Conservation (phyloP, 1,284 basidiomycete species). For the Cutaneotrichosporon sp. region DNA sequence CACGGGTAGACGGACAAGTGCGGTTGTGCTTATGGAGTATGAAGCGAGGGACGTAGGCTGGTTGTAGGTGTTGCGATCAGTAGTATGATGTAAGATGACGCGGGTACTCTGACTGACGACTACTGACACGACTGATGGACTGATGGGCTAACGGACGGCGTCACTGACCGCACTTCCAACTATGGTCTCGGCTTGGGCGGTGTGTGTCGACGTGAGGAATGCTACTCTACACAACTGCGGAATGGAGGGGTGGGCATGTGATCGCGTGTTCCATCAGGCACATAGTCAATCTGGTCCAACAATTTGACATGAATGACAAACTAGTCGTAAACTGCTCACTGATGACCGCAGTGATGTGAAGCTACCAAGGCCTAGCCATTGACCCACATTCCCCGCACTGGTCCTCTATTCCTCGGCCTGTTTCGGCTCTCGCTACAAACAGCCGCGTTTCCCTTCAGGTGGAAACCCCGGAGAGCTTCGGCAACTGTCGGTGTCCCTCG, state of each 20-base stretch:
- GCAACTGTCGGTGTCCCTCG: not conserved
- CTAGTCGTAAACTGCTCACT: too few species aligned
- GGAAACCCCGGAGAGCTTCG: not conserved
- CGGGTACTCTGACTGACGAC: too few species aligned
- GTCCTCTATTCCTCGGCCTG: not conserved
- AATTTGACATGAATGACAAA: not conserved
- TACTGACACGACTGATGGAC: too few species aligned
- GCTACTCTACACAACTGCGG: not conserved
- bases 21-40: not conserved
- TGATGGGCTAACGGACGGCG: not conserved
- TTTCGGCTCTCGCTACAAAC: not conserved
- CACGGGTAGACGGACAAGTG: too few species aligned
- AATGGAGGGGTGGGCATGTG: not conserved
- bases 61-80: too few species aligned
- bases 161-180: not conserved
- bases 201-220: not conserved
- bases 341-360: too few species aligned
- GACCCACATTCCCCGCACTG: not conserved
- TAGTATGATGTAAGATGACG: too few species aligned
- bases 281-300: not conserved
- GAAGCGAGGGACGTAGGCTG: not conserved
- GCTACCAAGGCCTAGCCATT: not conserved
- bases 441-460: not conserved
- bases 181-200: not conserved
- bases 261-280: not conserved